Evolutionary conservation across 441 rosid genomes (phyloP), one percentile per base, ranked within the genome.

Genomic region (Dalechampia spathulata): DNA sequence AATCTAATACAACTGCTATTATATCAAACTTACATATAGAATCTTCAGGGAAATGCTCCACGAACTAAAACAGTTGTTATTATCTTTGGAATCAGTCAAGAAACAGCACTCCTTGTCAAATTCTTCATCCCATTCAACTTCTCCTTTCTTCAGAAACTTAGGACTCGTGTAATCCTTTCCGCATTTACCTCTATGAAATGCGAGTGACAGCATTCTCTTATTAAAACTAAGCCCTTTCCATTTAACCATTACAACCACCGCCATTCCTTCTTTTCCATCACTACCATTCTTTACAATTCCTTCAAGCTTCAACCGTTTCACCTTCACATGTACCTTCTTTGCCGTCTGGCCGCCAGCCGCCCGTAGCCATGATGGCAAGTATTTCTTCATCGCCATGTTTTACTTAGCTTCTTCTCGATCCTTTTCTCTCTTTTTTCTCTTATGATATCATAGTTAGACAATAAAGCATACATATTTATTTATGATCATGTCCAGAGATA

Each of bases 111-210:
- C 10, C 22, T 53, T 65, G 17, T 73, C 76, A 16, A 79, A 74
- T 21, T 74, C 82, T 9, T 79, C 82, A 16, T 63, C 76, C 84
- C 81, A 79, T 58, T 69, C 72, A 26, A 74, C 7, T 1, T 57
- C 49, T 1, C 36, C 72, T 0, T 57, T 44, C 37, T 58, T 34
- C 44, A 73, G 17, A 20, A 46, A 41, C 23, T 49, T 72, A 20
- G 59, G 44, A 17, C 57, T 41, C 21, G 62, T 72, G 1, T 59
- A 61, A 36, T 54, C 59, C 49, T 27, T 67, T 7, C 17, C 2
- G 52, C 66, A 7, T 7, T 41, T 4, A 30, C 50, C 38, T 41
- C 43, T 57, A 13, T 62, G 39, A 60, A 73, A 66, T 6, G 8
- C 4, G 4, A 72, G 72, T 60, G 60, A 53, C 15, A 65, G 59